Evolutionary conservation across 129 eudicot species (phyloP).

Genomic region (Pulicaria dysenterica): DNA sequence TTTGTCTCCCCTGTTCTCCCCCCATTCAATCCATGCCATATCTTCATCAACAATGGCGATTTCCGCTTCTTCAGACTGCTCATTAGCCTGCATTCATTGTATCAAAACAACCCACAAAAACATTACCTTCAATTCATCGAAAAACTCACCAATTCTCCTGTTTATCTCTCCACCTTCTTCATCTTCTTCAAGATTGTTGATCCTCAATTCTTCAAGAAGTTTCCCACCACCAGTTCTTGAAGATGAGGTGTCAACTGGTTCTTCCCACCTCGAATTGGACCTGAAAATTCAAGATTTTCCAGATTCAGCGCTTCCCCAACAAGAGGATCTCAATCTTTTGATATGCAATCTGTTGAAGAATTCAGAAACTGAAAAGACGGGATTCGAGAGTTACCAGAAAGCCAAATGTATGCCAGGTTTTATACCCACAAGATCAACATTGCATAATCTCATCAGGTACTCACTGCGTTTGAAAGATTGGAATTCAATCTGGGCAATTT

Average conservation of each 20-base stretch:
- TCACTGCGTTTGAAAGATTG: constrained; percentile 56
- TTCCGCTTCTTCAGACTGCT: constrained; percentile 51
- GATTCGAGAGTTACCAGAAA: constrained; percentile 57
- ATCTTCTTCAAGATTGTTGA: constrained; percentile 35
- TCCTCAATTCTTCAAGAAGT: constrained; percentile 35
- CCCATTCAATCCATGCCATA: constrained; percentile 34
- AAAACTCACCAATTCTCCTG: constrained; percentile 28
- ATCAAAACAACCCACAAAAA: constrained; percentile 39
- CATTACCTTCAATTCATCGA: constrained; percentile 33
- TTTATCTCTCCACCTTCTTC: constrained; percentile 28
- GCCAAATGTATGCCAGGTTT: constrained; percentile 56
- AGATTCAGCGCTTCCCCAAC: constrained; percentile 24
- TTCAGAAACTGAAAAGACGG: constrained; percentile 55
- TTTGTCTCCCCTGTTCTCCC: constrained; percentile 6
- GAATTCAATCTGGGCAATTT: constrained; percentile 48
- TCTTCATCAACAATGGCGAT: constrained; percentile 56
- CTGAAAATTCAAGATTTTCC: constrained; percentile 41
- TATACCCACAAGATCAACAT: constrained; percentile 56
- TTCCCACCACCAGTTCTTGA: constrained; percentile 50
- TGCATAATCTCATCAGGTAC: constrained; percentile 68
- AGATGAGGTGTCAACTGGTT: constrained; percentile 33
- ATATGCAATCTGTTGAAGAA: constrained; percentile 58
- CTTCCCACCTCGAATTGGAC: constrained; percentile 35
- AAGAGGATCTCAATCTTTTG: constrained; percentile 48
- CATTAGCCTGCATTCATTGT: constrained; percentile 42